Evolutionary conservation across 352 stramenopile genomes (phyloP), one percentile per base, ranked within the genome.

Genomic region (Pythium rhizo-oryzae): DNA sequence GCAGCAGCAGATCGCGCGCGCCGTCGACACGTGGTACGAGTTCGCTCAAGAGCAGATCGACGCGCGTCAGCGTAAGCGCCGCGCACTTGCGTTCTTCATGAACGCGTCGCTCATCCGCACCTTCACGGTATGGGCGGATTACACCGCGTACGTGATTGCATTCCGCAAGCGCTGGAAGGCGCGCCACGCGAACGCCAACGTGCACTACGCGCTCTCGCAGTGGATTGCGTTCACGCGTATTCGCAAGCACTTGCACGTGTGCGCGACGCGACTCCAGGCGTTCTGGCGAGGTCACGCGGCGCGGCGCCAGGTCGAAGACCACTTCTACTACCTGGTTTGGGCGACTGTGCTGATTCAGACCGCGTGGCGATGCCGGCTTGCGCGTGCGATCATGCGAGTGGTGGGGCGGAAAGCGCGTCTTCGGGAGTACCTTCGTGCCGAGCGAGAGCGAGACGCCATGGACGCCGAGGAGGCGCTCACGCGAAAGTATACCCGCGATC

Each of bases 281-380:
- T 90, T 87, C 41, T 95, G 85, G 85, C 82, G 87, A 12, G 85
- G 87, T 2, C 58, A 80, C 8, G 13, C 65, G 1, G 62, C 70
- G 25, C 79, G 87, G 1, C 79, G 84, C 0, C 41, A 65, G 2
- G 61, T 79, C 7, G 87, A 95, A 72, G 80, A 95, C 52, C 59
- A 80, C 23, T 92, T 79, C 72, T 89, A 82, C 11, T 76, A 76
- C 21, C 62, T 70, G 21, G 57, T 91, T 1, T 95, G 87, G 87
- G 87, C 87, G 0, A 66, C 76, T 0, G 76, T 93, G 18, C 59
- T 89, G n/a, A 82, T 93, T 33, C 85, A 95, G 47, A 92, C 75
- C 7, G 78, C 79, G 7, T 95, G 85, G 85, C 78, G 87, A 12
- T 75, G 82, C 12, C 70, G 85, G 1, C 64, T 95, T n/a, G 79